These are phyloP conservation scores for Aspergillus bridgeri DNA, from an alignment of 495 filamentous ascomycete species.

Conservation along the genomic window DNA sequence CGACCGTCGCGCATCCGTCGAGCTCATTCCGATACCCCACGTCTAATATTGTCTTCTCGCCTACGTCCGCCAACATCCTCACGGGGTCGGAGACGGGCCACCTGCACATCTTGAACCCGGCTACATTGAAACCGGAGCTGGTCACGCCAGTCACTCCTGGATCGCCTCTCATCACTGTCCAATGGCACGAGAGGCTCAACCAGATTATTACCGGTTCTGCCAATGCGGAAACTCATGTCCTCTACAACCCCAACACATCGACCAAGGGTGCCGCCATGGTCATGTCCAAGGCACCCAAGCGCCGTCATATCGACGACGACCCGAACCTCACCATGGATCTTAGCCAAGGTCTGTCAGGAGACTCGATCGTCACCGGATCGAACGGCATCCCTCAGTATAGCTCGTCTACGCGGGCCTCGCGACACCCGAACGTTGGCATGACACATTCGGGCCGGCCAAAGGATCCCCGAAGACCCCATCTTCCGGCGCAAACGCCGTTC, in stretches of 20 bases:
- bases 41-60: constrained; percentile 84
- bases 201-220: constrained; percentile 93
- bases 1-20: constrained; percentile 71
- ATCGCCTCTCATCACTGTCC: constrained; percentile 74
- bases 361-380: constrained; percentile 64
- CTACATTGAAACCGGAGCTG: constrained; percentile 78
- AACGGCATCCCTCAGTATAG: constrained; percentile 44
- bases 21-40: constrained; percentile 80
- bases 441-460: constrained; percentile 76
- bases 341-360: constrained; percentile 72
- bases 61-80: constrained; percentile 74
- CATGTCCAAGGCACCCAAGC: constrained; percentile 91
- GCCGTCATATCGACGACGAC: constrained; percentile 91
- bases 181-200: constrained; percentile 93
- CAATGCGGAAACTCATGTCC: constrained; percentile 80
- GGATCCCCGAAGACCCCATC: constrained; percentile 76
- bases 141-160: constrained; percentile 82
- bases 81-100: constrained; percentile 85
- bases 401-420: constrained; percentile 54
- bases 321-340: constrained; percentile 79
- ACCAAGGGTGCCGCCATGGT: constrained; percentile 77
- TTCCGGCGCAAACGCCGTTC: constrained; percentile 85
- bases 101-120: constrained; percentile 89
- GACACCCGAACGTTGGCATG: constrained; percentile 67
- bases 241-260: constrained; percentile 85